Conservation (phyloP, 345 rosid genomes). For the Cardamine occulta region DNA sequence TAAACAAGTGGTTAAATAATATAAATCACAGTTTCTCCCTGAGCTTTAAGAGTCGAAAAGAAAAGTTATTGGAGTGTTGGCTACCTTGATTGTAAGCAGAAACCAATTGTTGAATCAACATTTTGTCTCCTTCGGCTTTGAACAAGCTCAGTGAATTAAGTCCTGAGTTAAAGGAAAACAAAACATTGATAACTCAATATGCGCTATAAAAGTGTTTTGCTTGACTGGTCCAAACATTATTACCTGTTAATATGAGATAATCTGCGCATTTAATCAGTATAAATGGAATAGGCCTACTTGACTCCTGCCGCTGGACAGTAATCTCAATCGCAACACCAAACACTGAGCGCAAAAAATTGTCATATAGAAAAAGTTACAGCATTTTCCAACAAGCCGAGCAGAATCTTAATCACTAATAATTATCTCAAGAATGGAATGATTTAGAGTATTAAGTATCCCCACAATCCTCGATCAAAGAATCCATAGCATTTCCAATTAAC, state of each 20-base stretch:
- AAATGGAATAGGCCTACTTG: constrained; percentile 67
- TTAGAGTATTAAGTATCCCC: neutral
- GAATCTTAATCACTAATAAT: constrained; percentile 3
- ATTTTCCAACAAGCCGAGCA: constrained; percentile 28
- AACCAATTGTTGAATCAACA: constrained; percentile 76
- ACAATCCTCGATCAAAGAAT: neutral
- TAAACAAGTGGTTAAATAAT: constrained; percentile 14
- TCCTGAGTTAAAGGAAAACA: constrained; percentile 49
- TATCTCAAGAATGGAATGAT: neutral
- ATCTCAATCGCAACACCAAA: constrained; percentile 90
- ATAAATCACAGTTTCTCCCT: neutral
- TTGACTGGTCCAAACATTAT: constrained; percentile 16
- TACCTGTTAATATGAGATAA: constrained; percentile 83
- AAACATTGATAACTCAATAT: constrained; percentile 7
- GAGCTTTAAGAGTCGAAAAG: constrained; percentile 22
- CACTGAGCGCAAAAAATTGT: constrained; percentile 43
- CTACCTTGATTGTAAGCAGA: constrained; percentile 79
- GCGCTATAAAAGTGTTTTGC: neutral
- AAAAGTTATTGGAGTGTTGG: constrained; percentile 16
- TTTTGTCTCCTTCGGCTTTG: constrained; percentile 79
- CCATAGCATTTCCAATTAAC: neutral
- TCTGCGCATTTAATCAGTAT: constrained; percentile 79
- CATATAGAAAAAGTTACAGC: neutral
- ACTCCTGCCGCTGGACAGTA: constrained; percentile 74
- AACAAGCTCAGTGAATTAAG: constrained; percentile 70